Base-by-base conservation (phyloP, 225 moss, liverwort and hornwort species). In the Bryoerythrophyllum caledonicum region DNA sequence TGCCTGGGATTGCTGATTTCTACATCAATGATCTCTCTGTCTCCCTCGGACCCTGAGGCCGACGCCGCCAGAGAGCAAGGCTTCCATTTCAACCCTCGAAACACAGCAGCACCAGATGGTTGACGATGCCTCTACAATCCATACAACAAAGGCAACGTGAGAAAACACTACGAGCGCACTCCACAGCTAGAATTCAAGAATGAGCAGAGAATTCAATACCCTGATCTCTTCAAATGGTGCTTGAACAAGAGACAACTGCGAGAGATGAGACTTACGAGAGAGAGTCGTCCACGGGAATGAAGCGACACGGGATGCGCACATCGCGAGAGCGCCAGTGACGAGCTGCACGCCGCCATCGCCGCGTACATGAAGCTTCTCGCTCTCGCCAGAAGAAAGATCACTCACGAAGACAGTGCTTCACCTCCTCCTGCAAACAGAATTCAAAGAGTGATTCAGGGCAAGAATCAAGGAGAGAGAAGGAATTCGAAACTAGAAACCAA, bases 261-360 rank as follows among this genome's bases (percentile, higher is more conserved):
- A 23, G 54, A n/a, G 6, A 57, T 53, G 35, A 59, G 63, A 74
- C 82, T 83, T 86, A 86, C 86, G 10, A 74, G 52, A 35, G 4
- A 58, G 24, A 68, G 26, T 24, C 67, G 49, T 78, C 67, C 61
- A 20, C 26, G 58, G 19, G 6, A 17, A 26, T 73, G 76, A 70
- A 74, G 58, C 56, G 26, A 32, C 32, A 67, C n/a, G 26, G 73
- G 69, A 38, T 40, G 64, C 30, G 70, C 60, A 21, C 59, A 49
- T 49, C 48, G 48, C 6, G 76, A 76, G 51, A 77, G 66, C 5
- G 63, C 80, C 24, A 81, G 73, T 55, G 76, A 73, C 53, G 68
- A 60, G 78, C 75, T 79, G 70, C 73, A 84, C 34, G 67, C 76
- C 26, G 83, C 83, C 86, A 84, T 72, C 49, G 60, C 81, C 62